Evolutionary conservation across 2,329 filamentous ascomycete genomes (phyloP), one percentile per base, ranked within the genome.

Genomic region (Clarireedia sp.): DNA sequence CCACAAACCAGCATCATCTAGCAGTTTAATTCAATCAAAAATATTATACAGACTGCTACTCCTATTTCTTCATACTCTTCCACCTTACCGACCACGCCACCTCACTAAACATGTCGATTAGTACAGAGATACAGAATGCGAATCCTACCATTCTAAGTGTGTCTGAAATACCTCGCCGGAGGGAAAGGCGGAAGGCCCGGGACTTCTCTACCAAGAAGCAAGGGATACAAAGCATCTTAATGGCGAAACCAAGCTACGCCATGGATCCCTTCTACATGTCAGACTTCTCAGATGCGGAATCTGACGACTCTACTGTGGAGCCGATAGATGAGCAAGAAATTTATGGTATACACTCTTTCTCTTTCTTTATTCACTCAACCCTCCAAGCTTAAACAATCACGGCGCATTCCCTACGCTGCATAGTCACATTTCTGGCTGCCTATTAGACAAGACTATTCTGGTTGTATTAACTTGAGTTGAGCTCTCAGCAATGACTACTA

Each of bases 321-420:
- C 87, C 88, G 56, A 96, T 99, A 63, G 94, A 99, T 68, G 89
- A 95, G 70, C 94, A 96, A 71, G 94, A 99, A 72, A 92, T 99
- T 43, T 99, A 92, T 69, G 90, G 90, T 94, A 74, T 33, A 62
- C 66, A 58, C 37, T 40, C 37, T 24, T 10, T 21, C 40, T 45
- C 21, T 14, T 45, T 21, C 41, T 23, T 21, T 45, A 10, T 14
- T 19, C 21, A 8, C 14, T 41, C 14, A 6, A 33, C 12, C 29
- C 12, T 33, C 12, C 9, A 33, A 12, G 12, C 29, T 33, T 33
- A 10, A 12, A 33, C 12, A 33, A 33, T 6, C 29, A 33, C 12
- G 29, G 10, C 29, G 29, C 29, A 10, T 33, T 9, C 29, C 9
- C 29, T 12, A 33, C 8, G 24, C 8, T 26, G 24, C 24, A 26